phyloP scores from a whole-genome alignment of 495 filamentous ascomycete genomes.

The Lichenothelia convexa region DNA sequence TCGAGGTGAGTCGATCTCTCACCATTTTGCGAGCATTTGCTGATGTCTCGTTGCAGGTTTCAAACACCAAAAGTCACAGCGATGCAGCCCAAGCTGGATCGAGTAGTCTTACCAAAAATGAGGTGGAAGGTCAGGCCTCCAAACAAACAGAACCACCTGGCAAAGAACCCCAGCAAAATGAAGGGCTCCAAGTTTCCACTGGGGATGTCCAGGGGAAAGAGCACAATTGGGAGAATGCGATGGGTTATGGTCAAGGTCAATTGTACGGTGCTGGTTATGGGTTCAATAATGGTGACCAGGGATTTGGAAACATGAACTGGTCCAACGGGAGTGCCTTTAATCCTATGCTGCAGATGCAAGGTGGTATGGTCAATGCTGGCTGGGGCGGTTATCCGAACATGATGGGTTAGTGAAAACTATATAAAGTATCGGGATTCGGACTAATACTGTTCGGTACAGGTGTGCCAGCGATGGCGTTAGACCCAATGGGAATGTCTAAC shows the following conservation, averaged over 20 bases:
- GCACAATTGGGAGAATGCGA: constrained; percentile 13
- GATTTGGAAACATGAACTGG: constrained; percentile 48
- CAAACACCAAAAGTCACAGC: background rate
- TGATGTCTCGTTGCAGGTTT: background rate
- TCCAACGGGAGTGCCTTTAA: constrained; percentile 44
- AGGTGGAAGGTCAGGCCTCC: background rate
- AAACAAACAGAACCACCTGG: background rate
- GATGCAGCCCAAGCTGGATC: background rate
- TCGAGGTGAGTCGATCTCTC: constrained; percentile 17
- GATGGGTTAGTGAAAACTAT: constrained; percentile 51
- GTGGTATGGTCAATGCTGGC: constrained; percentile 44
- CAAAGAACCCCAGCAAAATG: background rate
- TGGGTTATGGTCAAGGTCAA: constrained; percentile 14
- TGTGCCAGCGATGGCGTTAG: constrained; percentile 70
- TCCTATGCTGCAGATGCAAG: constrained; percentile 62
- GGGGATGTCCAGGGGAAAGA: background rate
- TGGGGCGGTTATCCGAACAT: constrained; percentile 53
- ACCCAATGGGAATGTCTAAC: constrained; percentile 72
- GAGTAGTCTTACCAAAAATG: background rate
- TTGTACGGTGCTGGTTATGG: constrained; percentile 23
- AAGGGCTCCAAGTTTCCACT: background rate
- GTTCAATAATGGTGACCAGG: constrained; percentile 31
- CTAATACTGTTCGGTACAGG: constrained; percentile 22
- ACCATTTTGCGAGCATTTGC: background rate
- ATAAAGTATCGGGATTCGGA: background rate